phyloP scores from a whole-genome alignment of 202 grass and related monocot species.

The Eragrostis tef region DNA sequence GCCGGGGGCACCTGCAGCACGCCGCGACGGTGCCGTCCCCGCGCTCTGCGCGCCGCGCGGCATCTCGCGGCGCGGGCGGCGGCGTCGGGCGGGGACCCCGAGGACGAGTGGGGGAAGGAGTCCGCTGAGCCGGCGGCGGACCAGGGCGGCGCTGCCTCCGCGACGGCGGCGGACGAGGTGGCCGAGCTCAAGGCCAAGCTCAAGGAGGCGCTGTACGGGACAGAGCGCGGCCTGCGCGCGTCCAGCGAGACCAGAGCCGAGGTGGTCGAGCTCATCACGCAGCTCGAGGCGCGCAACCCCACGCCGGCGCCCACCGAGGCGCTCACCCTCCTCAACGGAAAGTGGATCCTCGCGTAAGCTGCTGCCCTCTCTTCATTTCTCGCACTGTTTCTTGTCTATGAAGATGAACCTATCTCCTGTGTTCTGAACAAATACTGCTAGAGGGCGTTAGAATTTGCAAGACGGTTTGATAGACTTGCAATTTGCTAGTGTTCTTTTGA shows the following conservation, averaged over 20 bases:
- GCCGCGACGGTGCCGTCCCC: not conserved
- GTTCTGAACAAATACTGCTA: not conserved
- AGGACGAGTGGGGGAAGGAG: slow-evolving; percentile 69
- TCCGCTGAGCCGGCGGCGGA: not conserved
- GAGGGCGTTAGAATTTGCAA: not conserved
- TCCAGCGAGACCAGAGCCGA: slow-evolving; percentile 87
- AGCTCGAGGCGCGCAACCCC: slow-evolving; percentile 84
- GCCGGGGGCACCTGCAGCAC: not conserved
- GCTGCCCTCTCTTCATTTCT: not conserved
- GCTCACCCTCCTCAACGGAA: slow-evolving; percentile 80
- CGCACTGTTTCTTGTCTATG: not conserved
- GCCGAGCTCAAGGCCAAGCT: slow-evolving; percentile 72
- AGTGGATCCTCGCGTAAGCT: slow-evolving; percentile 96
- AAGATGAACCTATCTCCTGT: too few relatives aligned
- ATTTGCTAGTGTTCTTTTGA: too few relatives aligned
- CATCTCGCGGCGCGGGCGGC: not conserved
- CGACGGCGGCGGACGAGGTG: slow-evolving; percentile 51
- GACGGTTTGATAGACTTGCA: too few relatives aligned
- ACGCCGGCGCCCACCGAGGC: slow-evolving; percentile 95
- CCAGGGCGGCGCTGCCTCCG: slow-evolving; percentile 22
- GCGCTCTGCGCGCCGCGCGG: slow-evolving; percentile 40
- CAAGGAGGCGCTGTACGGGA: slow-evolving; percentile 81
- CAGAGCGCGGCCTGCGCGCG: slow-evolving; percentile 72
- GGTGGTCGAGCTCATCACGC: slow-evolving; percentile 81
- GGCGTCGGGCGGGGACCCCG: slow-evolving; percentile 33